phyloP scores from a whole-genome alignment of 768 basidiomycete genomes.

The Serendipita vermifera region DNA sequence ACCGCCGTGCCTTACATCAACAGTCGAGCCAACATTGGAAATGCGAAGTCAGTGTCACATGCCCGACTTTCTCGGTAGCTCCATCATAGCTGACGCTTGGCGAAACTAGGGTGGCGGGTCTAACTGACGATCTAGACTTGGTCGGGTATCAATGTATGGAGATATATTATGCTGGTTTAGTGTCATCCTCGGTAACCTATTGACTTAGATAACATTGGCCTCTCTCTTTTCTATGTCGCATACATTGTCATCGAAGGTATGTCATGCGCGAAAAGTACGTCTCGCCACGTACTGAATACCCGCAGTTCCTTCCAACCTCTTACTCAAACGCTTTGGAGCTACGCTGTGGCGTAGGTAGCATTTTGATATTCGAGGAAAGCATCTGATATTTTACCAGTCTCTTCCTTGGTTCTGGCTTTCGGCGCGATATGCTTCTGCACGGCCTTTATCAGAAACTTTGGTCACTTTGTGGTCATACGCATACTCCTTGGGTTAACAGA shows the following conservation, averaged over 20 bases:
- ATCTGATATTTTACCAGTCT: constrained; percentile 22
- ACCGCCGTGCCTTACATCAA: neutral
- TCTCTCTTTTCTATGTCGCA: constrained; percentile 31
- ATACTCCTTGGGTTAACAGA: constrained; percentile 32
- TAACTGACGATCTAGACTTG: neutral
- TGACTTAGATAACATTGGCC: constrained; percentile 27
- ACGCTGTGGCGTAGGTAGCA: constrained; percentile 2
- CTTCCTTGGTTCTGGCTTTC: constrained; percentile 28
- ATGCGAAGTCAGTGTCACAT: neutral
- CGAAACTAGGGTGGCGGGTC: neutral
- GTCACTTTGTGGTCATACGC: constrained; percentile 27
- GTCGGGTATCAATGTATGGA: constrained; percentile 2
- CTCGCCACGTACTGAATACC: constrained; percentile 26
- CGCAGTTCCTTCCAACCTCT: constrained; percentile 33
- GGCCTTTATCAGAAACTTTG: constrained; percentile 28
- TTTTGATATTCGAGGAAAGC: neutral
- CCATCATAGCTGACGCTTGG: neutral
- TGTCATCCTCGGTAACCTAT: neutral
- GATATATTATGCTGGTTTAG: neutral
- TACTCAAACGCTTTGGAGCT: constrained; percentile 31
- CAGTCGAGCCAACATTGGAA: constrained; percentile 8
- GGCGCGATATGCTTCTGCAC: constrained; percentile 28
- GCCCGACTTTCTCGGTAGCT: neutral
- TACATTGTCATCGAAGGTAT: constrained; percentile 17
- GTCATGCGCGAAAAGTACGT: neutral